Percentiles rank a stretch among this genome's conserved stretches.
Conservation (phyloP, 208 protist genomes). For the Trypanosoma conorhini region DNA sequence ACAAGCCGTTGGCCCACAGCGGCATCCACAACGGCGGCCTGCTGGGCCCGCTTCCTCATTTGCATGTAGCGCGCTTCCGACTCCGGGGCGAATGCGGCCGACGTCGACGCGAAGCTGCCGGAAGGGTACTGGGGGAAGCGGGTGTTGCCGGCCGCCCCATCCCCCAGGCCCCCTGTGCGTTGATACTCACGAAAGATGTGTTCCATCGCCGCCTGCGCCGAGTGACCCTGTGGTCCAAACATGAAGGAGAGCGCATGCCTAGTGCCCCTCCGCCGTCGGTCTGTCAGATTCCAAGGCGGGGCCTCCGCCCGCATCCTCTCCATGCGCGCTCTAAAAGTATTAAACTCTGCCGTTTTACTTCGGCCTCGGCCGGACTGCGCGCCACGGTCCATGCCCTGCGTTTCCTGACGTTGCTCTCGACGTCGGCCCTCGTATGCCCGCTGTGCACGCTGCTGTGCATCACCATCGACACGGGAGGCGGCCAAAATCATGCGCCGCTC, state of each 20-base stretch:
- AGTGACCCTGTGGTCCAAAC: background rate
- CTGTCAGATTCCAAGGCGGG: constrained; percentile 28
- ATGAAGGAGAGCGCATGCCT: constrained; percentile 21
- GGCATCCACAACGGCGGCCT: constrained; percentile 39
- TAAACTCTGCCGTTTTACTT: constrained; percentile 33
- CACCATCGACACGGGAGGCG: constrained; percentile 10
- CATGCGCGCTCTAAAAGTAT: constrained; percentile 19
- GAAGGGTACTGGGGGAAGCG: background rate
- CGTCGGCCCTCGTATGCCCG: constrained; percentile 33
- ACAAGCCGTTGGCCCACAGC: background rate
- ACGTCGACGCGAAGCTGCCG: background rate
- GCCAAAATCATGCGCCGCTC: constrained; percentile 48
- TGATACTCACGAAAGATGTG: constrained; percentile 6
- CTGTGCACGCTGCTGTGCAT: constrained; percentile 46
- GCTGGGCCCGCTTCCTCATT: constrained; percentile 39
- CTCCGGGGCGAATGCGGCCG: background rate
- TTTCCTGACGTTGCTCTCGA: background rate
- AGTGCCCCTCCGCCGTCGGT: constrained; percentile 4
- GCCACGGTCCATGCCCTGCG: background rate
- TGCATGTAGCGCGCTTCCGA: constrained; percentile 36
- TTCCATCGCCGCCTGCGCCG: background rate
- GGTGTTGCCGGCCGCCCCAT: background rate
- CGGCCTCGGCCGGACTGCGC: constrained; percentile 18
- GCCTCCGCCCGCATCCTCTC: constrained; percentile 20
- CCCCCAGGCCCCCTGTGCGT: background rate